Percentiles rank a stretch among this genome's conserved stretches.
These are phyloP conservation scores for Beta macrorhiza DNA, from an alignment of 179 eudicot genomes.

Conservation along the genomic window DNA sequence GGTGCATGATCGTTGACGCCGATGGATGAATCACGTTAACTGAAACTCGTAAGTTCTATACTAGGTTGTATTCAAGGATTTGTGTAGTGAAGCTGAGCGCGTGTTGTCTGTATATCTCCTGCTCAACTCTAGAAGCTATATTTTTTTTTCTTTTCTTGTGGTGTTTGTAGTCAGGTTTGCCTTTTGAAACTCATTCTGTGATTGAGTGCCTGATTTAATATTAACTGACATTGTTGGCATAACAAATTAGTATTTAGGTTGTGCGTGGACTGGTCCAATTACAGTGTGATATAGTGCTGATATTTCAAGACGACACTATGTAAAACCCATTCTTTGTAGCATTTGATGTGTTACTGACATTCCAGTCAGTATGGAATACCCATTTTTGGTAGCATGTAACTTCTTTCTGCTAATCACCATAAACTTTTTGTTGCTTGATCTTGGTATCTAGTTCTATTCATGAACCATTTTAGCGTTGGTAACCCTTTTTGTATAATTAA, in stretches of 20 bases:
- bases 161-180: constrained; percentile 12
- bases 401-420: background rate
- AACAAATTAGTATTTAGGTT: background rate
- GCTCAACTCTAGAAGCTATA: constrained; percentile 3
- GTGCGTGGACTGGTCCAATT: background rate
- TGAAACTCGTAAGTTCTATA: constrained; percentile 1
- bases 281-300: background rate
- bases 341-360: no score
- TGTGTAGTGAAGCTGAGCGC: background rate
- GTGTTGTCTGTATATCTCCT: constrained; percentile 14
- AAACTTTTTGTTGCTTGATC: background rate
- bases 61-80: constrained; percentile 1
- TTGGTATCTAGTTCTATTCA: background rate
- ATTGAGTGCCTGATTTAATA: constrained; percentile 1
- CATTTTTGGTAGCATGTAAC: background rate
- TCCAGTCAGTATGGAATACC: background rate
- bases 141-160: no score
- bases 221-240: background rate
- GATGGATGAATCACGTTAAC: constrained; percentile 8
- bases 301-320: background rate
- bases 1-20: constrained; percentile 11
- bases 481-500: no score
- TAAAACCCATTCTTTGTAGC: background rate
- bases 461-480: background rate
- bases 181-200: constrained; percentile 3